Conservation (phyloP, 345 rosid species). For the Euphorbia pulcherrima region DNA sequence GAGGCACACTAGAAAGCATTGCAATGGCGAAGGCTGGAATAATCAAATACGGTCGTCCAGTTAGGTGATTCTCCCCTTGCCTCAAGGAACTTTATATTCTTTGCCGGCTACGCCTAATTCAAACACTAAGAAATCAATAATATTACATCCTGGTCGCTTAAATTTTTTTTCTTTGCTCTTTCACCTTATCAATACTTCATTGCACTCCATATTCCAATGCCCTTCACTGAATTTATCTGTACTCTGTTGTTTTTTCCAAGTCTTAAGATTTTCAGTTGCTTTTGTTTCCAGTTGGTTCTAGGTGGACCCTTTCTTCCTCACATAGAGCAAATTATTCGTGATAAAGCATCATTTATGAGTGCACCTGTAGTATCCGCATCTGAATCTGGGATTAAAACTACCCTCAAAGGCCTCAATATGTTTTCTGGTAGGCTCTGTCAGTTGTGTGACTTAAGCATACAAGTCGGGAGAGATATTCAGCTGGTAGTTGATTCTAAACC, state of each 20-base stretch:
- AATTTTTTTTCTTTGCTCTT: background rate
- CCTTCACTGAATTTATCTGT: background rate
- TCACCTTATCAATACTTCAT: background rate
- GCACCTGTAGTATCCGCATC: conserved; percentile 60
- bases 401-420: conserved; percentile 43
- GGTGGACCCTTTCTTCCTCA: conserved; percentile 93
- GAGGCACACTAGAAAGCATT: conserved; percentile 83
- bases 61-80: conserved; percentile 54
- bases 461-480: conserved; percentile 39
- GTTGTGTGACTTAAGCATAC: conserved; percentile 53
- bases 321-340: conserved; percentile 54
- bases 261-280: conserved; percentile 7
- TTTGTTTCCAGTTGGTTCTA: conserved; percentile 47
- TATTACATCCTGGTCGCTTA: background rate
- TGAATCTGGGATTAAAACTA: conserved; percentile 44
- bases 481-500: conserved; percentile 38
- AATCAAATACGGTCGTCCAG: conserved; percentile 66
- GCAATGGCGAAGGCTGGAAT: conserved; percentile 88
- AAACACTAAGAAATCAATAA: background rate
- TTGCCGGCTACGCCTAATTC: background rate
- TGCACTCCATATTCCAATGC: background rate
- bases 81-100: background rate
- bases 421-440: conserved; percentile 48
- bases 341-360: conserved; percentile 52
- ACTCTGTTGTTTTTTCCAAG: background rate